Conservation (phyloP, 192 early-diverging fungal genomes). For the Coemansia biformis region DNA sequence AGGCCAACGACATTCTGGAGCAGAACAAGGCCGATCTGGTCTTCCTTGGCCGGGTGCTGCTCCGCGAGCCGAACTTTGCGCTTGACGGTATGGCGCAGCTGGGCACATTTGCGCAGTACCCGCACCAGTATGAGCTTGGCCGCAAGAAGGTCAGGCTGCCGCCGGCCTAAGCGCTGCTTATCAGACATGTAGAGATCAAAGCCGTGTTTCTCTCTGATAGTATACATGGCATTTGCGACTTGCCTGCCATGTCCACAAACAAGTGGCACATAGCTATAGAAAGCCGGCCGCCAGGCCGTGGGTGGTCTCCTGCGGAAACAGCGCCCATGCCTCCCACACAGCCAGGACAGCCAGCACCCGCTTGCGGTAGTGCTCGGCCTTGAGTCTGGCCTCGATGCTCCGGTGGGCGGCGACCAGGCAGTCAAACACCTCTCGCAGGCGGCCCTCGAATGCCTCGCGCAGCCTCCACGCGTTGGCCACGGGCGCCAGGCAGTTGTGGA, state of each 20-base stretch:
- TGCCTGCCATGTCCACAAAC: too few species aligned
- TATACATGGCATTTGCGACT: too few species aligned
- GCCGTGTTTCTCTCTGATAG: too few species aligned
- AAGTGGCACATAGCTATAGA: background rate
- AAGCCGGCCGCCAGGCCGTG: slow-evolving; percentile 13
- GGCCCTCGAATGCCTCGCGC: slow-evolving; percentile 60
- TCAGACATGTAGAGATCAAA: too few species aligned
- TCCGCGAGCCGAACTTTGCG: slow-evolving; percentile 68
- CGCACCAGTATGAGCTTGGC: slow-evolving; percentile 61
- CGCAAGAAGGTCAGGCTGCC: slow-evolving; percentile 27
- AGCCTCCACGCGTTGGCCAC: slow-evolving; percentile 87
- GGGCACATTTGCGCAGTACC: slow-evolving; percentile 56
- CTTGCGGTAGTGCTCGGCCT: slow-evolving; percentile 73
- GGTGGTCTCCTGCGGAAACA: slow-evolving; percentile 59
- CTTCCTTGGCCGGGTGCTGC: slow-evolving; percentile 61
- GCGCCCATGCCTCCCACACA: slow-evolving; percentile 88
- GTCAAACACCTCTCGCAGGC: slow-evolving; percentile 60
- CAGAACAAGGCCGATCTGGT: slow-evolving; percentile 66
- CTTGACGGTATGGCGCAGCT: slow-evolving; percentile 62
- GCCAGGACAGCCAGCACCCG: slow-evolving; percentile 60
- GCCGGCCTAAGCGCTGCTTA: too few species aligned
- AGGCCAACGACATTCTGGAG: slow-evolving; percentile 67
- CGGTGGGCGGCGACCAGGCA: slow-evolving; percentile 64
- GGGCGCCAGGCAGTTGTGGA: slow-evolving; percentile 77
- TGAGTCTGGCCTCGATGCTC: slow-evolving; percentile 65